These are phyloP conservation scores for Parasitella parasitica DNA, from an alignment of 371 early-diverging fungal genomes.

Conservation along the genomic window DNA sequence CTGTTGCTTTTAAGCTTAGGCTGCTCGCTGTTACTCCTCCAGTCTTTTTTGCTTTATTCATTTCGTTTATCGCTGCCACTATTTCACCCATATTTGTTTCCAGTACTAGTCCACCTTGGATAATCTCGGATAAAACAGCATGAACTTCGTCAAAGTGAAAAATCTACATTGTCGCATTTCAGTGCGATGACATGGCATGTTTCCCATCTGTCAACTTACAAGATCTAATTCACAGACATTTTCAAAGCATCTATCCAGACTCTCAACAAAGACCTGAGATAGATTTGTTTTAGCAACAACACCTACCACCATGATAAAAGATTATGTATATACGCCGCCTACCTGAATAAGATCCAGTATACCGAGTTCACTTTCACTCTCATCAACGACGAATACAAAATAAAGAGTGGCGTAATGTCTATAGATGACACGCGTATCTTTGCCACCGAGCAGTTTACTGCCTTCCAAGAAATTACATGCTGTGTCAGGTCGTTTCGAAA, in stretches of 20 bases:
- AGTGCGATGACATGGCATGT: neutral
- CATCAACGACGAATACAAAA: conserved; percentile 93
- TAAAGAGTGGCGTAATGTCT: conserved; percentile 92
- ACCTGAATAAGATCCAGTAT: conserved; percentile 94
- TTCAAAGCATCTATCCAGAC: conserved; percentile 88
- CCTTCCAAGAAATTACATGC: conserved; percentile 93
- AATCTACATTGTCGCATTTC: conserved; percentile 41
- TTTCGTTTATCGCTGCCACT: conserved; percentile 58
- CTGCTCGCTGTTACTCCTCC: conserved; percentile 37
- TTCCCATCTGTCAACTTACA: conserved; percentile 47
- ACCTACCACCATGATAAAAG: neutral
- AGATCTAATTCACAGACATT: conserved; percentile 97
- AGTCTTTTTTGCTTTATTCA: conserved; percentile 14
- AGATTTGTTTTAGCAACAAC: neutral
- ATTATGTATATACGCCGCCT: neutral
- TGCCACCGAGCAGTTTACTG: conserved; percentile 78
- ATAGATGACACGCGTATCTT: conserved; percentile 90
- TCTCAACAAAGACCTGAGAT: conserved; percentile 90
- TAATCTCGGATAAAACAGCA: conserved; percentile 75
- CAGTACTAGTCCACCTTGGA: conserved; percentile 77
- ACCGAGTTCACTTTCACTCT: conserved; percentile 93
- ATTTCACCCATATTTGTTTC: conserved; percentile 70
- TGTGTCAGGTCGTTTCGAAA: conserved; percentile 81
- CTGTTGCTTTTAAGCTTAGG: conserved; percentile 41
- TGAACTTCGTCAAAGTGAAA: conserved; percentile 74